A percentile compares a stretch with the other conserved stretches of the same genome.
Evolutionary conservation across 306 rosid genomes (phyloP).

Genomic region (Vachellia collinsii): DNA sequence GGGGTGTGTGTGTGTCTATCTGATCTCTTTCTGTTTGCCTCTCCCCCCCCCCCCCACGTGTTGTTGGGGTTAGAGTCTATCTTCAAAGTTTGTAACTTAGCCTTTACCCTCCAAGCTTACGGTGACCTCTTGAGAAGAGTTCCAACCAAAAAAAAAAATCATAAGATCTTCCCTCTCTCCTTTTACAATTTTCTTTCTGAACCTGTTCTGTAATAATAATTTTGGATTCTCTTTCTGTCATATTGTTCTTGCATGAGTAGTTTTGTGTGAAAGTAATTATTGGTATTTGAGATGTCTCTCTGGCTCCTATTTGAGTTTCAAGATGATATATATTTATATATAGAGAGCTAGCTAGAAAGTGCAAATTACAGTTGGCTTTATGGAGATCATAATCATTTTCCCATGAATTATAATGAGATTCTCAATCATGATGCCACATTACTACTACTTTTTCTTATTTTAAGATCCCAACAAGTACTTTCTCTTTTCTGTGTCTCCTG

Average conservation of each 20-base stretch:
- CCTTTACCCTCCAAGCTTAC: constrained; percentile 27
- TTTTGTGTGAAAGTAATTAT: constrained; percentile 34
- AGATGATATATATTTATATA: constrained; percentile 31
- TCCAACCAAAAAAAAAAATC: constrained; percentile 38
- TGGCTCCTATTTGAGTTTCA: constrained; percentile 53
- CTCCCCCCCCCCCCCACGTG: constrained; percentile 33
- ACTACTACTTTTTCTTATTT: constrained; percentile 17
- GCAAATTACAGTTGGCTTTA: constrained; percentile 46
- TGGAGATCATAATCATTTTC: constrained; percentile 49
- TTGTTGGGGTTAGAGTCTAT: constrained; percentile 33
- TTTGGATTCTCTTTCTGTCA: constrained; percentile 27
- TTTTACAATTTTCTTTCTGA: constrained; percentile 23
- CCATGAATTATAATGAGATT: constrained; percentile 52
- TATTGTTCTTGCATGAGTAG: constrained; percentile 32
- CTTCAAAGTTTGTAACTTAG: constrained; percentile 38
- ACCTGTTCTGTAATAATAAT: constrained; percentile 28
- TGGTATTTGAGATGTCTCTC: constrained; percentile 45
- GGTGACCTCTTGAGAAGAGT: constrained; percentile 44
- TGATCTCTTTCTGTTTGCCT: constrained; percentile 26
- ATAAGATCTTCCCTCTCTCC: constrained; percentile 50
- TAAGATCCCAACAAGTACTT: constrained; percentile 43
- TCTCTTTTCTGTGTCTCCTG: constrained; percentile 43
- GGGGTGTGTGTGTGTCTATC: constrained; percentile 17
- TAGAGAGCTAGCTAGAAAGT: constrained; percentile 23
- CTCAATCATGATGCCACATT: constrained; percentile 43